Conservation (phyloP, 768 basidiomycete genomes). For the Hydnomerulius pinastri region DNA sequence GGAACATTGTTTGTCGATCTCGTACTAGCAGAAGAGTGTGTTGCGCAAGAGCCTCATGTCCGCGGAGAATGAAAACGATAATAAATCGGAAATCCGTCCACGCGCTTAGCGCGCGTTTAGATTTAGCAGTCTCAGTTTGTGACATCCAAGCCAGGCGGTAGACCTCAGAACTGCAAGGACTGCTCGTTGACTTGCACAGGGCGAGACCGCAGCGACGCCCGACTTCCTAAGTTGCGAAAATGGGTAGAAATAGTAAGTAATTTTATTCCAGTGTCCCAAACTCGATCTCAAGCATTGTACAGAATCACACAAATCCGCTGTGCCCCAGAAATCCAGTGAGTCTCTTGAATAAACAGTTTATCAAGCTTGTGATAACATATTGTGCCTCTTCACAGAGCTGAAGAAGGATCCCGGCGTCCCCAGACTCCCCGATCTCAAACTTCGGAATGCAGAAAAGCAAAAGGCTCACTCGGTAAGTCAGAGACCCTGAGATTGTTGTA, state of each 20-base stretch:
- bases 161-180: too few relatives aligned
- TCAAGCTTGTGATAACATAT: slow-evolving; percentile 1
- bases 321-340: slow-evolving; percentile 30
- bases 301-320: slow-evolving; percentile 26
- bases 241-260: slow-evolving; percentile 35
- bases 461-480: slow-evolving; percentile 43
- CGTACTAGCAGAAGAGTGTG: too few relatives aligned
- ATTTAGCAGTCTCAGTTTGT: too few relatives aligned
- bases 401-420: slow-evolving; percentile 92
- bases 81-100: too few relatives aligned
- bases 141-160: too few relatives aligned
- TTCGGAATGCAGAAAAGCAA: slow-evolving; percentile 52
- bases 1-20: too few relatives aligned
- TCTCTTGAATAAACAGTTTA: not conserved
- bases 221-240: too few relatives aligned
- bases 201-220: too few relatives aligned
- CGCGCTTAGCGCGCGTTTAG: too few relatives aligned
- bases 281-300: not conserved
- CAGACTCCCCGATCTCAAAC: slow-evolving; percentile 73
- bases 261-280: not conserved
- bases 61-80: too few relatives aligned
- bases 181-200: too few relatives aligned
- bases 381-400: slow-evolving; percentile 49
- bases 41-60: too few relatives aligned
- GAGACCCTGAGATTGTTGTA: not conserved